Conservation (phyloP, 192 early-diverging fungal genomes). For the Gaertneriomyces sp. region DNA sequence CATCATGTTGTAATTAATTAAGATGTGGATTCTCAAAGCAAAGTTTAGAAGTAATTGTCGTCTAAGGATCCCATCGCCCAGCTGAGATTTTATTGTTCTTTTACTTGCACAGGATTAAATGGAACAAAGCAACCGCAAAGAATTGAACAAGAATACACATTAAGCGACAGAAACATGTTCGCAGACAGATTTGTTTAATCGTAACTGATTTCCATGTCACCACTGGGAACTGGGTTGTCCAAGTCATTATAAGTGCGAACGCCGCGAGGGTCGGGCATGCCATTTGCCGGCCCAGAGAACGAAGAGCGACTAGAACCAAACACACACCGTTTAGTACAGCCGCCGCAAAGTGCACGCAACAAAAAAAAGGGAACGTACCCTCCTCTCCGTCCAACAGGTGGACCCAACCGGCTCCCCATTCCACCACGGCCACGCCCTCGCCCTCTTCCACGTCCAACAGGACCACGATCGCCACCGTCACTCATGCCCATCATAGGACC, state of each 20-base stretch:
- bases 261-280: constrained; percentile 54
- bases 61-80: too few species aligned
- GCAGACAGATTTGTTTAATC: constrained; percentile 16
- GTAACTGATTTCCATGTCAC: constrained; percentile 56
- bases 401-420: constrained; percentile 15
- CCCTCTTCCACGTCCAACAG: constrained; percentile 18
- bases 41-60: too few species aligned
- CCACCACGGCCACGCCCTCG: constrained; percentile 4
- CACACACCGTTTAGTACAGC: neutral
- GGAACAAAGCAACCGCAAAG: too few species aligned
- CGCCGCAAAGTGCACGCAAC: too few species aligned
- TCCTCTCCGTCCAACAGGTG: constrained; percentile 15
- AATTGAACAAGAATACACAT: too few species aligned
- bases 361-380: constrained; percentile 7
- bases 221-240: constrained; percentile 77
- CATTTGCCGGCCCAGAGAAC: constrained; percentile 25
- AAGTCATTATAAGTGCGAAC: constrained; percentile 85
- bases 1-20: too few species aligned
- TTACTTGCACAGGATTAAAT: too few species aligned
- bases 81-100: too few species aligned
- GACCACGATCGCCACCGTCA: constrained; percentile 21
- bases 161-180: too few species aligned
- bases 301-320: constrained; percentile 14
- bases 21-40: too few species aligned
- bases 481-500: constrained; percentile 10